phyloP scores from a whole-genome alignment of 2,329 filamentous ascomycete genomes.

The Stemphylium beticola region DNA sequence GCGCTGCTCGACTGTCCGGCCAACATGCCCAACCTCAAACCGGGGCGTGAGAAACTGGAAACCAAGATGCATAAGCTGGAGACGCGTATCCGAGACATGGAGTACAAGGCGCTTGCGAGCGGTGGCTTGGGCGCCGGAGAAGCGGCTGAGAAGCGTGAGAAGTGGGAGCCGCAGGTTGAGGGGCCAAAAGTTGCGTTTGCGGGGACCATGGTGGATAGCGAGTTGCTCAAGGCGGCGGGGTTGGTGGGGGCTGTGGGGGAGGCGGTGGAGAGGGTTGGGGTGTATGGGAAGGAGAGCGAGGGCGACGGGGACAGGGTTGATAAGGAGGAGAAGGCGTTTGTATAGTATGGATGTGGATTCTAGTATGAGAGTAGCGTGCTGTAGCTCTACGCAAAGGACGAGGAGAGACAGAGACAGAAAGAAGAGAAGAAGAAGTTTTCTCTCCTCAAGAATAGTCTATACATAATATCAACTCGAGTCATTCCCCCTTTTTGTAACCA shows the following conservation, averaged over 20 bases:
- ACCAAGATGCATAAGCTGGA: constrained; percentile 28
- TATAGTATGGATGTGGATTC: too few relatives aligned
- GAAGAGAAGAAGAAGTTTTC: too few relatives aligned
- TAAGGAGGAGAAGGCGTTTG: too few relatives aligned
- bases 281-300: not conserved
- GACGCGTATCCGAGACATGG: constrained; percentile 20
- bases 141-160: constrained; percentile 19
- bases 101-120: constrained; percentile 20
- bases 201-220: constrained; percentile 39
- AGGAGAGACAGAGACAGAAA: not conserved
- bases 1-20: constrained; percentile 28
- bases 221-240: constrained; percentile 39
- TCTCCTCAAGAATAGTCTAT: too few relatives aligned
- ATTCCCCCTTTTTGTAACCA: too few relatives aligned
- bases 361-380: not conserved
- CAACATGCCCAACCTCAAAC: constrained; percentile 16
- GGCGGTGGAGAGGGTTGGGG: not conserved
- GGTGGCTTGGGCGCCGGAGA: constrained; percentile 26
- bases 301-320: not conserved
- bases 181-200: constrained; percentile 37
- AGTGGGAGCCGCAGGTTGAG: constrained; percentile 25
- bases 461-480: too few relatives aligned
- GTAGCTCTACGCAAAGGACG: not conserved
- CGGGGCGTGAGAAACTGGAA: constrained; percentile 26
- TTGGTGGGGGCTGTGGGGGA: constrained; percentile 9